Conservation (phyloP, 306 rosid genomes). For the Malus domestica region ASM211411v1 NC_041799.1:714501-715000, state of each 20-base stretch:
- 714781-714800: conserved; percentile 66
- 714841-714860: conserved; percentile 86
- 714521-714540: conserved; percentile 98
- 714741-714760: conserved; percentile 89
- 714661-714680: not conserved
- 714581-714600: conserved; percentile 71
- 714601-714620: conserved; percentile 65
- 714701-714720: conserved; percentile 10
- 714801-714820: conserved; percentile 96
- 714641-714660: conserved; percentile 38
- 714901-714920: conserved; percentile 83
- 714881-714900: conserved; percentile 98
- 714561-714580: conserved; percentile 55
- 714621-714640: conserved; percentile 93
- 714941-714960: conserved; percentile 18
- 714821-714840: conserved; percentile 99
- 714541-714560: conserved; percentile 45
- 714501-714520: conserved; percentile 70
- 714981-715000: not conserved
- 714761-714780: conserved; percentile 81
- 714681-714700: conserved; percentile 5
- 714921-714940: conserved; percentile 10
- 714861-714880: conserved; percentile 70
- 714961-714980: conserved; percentile 5
- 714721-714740: conserved; percentile 77